Conservation (phyloP, 192 early-diverging fungal genomes). For the Backusella circina region DNA sequence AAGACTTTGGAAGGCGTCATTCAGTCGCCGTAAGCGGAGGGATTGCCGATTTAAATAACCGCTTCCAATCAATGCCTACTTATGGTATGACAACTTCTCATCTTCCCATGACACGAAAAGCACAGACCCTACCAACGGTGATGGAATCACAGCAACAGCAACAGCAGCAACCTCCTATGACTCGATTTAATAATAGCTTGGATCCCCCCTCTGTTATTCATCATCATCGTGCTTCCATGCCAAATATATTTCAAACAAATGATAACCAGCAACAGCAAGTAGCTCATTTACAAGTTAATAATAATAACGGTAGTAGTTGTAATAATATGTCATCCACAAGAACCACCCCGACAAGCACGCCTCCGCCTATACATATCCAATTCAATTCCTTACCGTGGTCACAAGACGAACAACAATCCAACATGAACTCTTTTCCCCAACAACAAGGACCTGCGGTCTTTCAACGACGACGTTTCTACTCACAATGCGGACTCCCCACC, state of each 20-base stretch:
- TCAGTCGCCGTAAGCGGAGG: background rate
- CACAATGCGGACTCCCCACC: background rate
- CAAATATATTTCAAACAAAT: slow-evolving; percentile 1
- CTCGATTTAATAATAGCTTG: background rate
- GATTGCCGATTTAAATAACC: slow-evolving; percentile 2
- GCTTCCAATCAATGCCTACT: background rate
- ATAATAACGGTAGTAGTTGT: background rate
- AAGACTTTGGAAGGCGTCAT: background rate
- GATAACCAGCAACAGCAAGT: background rate
- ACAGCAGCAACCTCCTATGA: background rate
- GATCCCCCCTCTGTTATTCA: background rate
- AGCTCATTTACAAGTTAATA: background rate
- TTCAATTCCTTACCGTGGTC: background rate
- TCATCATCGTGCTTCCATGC: slow-evolving; percentile 9
- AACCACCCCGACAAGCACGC: background rate
- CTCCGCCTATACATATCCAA: background rate
- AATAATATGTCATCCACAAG: background rate
- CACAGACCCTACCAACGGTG: background rate
- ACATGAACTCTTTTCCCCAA: background rate
- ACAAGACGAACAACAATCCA: background rate
- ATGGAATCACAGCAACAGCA: background rate
- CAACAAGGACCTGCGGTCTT: background rate
- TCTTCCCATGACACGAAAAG: background rate
- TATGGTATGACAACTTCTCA: background rate
- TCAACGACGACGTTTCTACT: background rate